phyloP scores from a whole-genome alignment of 1,284 basidiomycete species.

The Malassezia obtusa region DNA sequence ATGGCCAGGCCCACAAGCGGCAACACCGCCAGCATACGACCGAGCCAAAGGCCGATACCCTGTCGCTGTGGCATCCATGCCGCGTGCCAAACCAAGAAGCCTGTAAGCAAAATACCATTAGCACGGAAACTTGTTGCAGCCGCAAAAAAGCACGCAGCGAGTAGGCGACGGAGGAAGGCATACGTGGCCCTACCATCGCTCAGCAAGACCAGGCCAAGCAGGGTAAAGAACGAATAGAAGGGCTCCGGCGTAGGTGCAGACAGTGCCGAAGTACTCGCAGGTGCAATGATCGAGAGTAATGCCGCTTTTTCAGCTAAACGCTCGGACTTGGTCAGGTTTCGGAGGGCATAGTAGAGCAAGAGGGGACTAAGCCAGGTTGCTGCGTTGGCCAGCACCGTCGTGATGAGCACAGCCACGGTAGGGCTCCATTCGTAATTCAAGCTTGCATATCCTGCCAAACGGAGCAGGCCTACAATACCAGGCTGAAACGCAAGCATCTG shows the following conservation, averaged over 20 bases:
- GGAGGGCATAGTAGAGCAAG: conserved; percentile 57
- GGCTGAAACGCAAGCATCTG: conserved; percentile 82
- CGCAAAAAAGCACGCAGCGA: conserved; percentile 59
- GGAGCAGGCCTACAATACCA: conserved; percentile 49
- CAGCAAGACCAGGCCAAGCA: conserved; percentile 55
- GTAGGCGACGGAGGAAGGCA: conserved; percentile 18
- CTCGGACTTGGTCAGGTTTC: conserved; percentile 47
- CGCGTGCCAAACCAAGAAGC: conserved; percentile 52
- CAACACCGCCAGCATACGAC: neutral
- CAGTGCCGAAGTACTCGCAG: conserved; percentile 63
- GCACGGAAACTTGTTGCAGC: conserved; percentile 64
- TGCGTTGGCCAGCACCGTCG: conserved; percentile 20
- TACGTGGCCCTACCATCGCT: conserved; percentile 4
- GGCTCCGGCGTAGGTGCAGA: conserved; percentile 70
- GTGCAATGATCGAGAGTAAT: conserved; percentile 66
- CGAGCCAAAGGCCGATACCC: neutral
- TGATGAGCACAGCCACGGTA: conserved; percentile 17
- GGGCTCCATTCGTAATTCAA: conserved; percentile 21
- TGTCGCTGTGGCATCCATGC: neutral
- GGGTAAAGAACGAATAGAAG: conserved; percentile 69
- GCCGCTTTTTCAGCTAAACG: conserved; percentile 58
- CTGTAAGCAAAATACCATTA: conserved; percentile 66
- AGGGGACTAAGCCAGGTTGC: conserved; percentile 50
- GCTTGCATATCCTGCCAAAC: conserved; percentile 18
- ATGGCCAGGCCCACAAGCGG: conserved; percentile 36